Evolutionary conservation across 2,329 filamentous ascomycete genomes (phyloP).

Genomic region (Pestalotiopsis sp.): DNA sequence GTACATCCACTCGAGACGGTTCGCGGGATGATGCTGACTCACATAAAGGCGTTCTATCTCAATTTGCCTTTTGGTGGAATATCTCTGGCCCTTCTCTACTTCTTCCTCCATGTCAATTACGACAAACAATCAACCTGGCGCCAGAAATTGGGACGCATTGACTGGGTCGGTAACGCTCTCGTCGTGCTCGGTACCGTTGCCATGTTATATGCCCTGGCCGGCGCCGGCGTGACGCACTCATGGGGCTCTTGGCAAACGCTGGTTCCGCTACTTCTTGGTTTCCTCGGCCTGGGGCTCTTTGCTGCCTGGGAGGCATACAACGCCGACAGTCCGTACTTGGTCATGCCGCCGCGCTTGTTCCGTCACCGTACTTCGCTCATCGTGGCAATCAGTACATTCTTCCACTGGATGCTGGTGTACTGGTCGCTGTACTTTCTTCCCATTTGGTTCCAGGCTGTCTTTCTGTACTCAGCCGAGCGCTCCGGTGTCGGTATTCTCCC

Average conservation of each 20-base stretch:
- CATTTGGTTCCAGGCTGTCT: constrained; percentile 61
- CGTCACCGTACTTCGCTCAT: constrained; percentile 38
- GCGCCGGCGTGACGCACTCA: constrained; percentile 14
- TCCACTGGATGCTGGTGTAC: constrained; percentile 34
- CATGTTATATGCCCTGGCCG: constrained; percentile 32
- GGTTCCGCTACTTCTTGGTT: constrained; percentile 14
- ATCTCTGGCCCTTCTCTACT: constrained; percentile 23
- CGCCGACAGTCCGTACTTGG: constrained; percentile 14
- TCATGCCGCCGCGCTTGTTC: constrained; percentile 44
- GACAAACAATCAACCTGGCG: neutral
- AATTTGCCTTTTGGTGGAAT: constrained; percentile 32
- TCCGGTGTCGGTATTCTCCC: constrained; percentile 30
- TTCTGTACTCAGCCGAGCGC: constrained; percentile 39
- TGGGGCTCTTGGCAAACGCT: constrained; percentile 19
- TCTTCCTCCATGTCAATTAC: constrained; percentile 27
- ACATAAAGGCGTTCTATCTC: constrained; percentile 32
- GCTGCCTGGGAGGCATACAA: neutral
- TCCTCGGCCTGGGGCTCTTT: neutral
- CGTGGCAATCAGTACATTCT: constrained; percentile 33
- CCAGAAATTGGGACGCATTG: constrained; percentile 24
- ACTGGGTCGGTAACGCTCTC: constrained; percentile 35
- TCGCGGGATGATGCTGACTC: no score
- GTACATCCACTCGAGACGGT: no score
- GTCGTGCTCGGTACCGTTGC: constrained; percentile 23
- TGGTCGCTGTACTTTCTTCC: constrained; percentile 41